Percentiles rank a stretch among this genome's conserved stretches.
These are phyloP conservation scores for Fagopyrum esculentum DNA, from an alignment of 148 eudicot species.

Conservation along the genomic window DNA sequence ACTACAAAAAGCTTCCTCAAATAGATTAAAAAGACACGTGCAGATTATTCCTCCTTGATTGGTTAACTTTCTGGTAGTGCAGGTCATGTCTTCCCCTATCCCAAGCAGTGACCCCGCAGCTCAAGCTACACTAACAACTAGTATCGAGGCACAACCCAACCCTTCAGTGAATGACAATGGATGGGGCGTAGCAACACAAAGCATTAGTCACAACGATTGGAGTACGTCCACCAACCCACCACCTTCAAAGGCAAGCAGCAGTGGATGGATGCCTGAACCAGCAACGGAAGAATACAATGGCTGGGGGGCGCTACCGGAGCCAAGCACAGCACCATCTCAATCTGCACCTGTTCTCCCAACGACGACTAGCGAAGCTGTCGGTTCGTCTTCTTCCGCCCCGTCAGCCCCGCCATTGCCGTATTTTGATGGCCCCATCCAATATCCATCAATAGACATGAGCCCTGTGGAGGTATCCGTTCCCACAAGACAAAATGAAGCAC, in stretches of 20 bases:
- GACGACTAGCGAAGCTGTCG: slow-evolving; percentile 11
- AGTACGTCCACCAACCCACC: slow-evolving; percentile 23
- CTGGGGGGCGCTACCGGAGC: slow-evolving; percentile 43
- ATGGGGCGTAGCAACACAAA: slow-evolving; percentile 22
- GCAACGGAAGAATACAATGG: slow-evolving; percentile 35
- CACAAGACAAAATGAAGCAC: slow-evolving; percentile 2
- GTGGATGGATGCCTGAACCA: slow-evolving; percentile 39
- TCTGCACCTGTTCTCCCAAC: neutral
- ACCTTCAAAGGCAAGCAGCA: slow-evolving; percentile 32
- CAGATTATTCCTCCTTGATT: neutral
- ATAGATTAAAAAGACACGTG: neutral
- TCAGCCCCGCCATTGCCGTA: slow-evolving; percentile 52
- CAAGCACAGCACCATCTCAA: slow-evolving; percentile 17
- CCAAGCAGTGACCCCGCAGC: slow-evolving; percentile 17
- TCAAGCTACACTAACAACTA: slow-evolving; percentile 13
- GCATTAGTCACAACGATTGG: slow-evolving; percentile 24
- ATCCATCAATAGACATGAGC: slow-evolving; percentile 38
- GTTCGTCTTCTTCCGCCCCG: slow-evolving; percentile 25
- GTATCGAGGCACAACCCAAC: slow-evolving; percentile 15
- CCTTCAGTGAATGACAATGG: slow-evolving; percentile 21
- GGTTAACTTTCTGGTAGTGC: neutral
- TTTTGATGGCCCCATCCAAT: slow-evolving; percentile 31
- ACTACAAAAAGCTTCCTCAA: too few species aligned
- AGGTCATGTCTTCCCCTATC: slow-evolving; percentile 5
- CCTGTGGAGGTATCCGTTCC: slow-evolving; percentile 33